These are phyloP conservation scores for Platanthera guangdongensis DNA, from an alignment of 106 monocot species.

Conservation along the genomic window DNA sequence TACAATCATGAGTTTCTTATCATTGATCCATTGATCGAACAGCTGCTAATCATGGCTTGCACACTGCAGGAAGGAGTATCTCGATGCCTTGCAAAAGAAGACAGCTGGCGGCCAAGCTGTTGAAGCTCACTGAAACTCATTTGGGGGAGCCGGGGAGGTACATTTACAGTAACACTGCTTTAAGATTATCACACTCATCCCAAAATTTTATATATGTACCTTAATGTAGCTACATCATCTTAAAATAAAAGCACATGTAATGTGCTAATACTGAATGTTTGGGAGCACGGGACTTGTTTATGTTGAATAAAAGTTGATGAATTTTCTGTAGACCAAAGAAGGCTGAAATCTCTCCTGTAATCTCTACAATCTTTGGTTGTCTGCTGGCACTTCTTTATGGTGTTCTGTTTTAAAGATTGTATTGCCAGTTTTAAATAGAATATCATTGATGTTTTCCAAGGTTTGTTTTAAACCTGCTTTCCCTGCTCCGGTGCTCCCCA, in stretches of 20 bases:
- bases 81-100: conserved; percentile 17
- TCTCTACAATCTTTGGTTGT: no score
- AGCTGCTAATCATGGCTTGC: not conserved
- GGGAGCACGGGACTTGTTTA: not conserved
- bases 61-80: conserved; percentile 17
- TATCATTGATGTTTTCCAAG: no score
- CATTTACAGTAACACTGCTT: not conserved
- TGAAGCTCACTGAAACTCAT: conserved; percentile 10
- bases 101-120: conserved; percentile 2
- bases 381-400: no score
- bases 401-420: no score
- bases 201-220: not conserved
- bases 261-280: not conserved
- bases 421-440: no score
- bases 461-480: no score
- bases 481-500: no score
- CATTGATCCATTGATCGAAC: not conserved
- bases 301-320: no score
- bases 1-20: not conserved
- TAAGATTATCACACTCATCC: not conserved
- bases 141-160: not conserved
- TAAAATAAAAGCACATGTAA: not conserved
- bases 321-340: no score
- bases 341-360: no score
- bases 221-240: not conserved